These are phyloP conservation scores for Beauveria pseudobassiana DNA, from an alignment of 2,329 filamentous ascomycete genomes.

Conservation along the genomic window DNA sequence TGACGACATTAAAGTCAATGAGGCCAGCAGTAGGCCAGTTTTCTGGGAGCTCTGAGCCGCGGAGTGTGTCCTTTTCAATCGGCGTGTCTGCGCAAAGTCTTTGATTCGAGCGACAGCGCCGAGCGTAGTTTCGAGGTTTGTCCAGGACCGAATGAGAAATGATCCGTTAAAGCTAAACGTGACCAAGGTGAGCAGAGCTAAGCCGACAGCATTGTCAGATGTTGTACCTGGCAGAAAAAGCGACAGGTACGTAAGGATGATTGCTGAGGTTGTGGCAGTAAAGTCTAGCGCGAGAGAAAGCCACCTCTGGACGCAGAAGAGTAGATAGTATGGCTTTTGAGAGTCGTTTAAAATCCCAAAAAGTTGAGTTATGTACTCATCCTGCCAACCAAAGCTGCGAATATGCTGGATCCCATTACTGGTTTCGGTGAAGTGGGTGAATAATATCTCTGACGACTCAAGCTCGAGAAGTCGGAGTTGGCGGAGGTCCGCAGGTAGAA, in stretches of 20 bases:
- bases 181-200: background rate
- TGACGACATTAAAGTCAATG: background rate
- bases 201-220: background rate
- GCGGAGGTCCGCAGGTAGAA: too few species aligned
- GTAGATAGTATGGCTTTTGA: background rate
- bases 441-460: too few species aligned
- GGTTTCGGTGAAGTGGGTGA: too few species aligned
- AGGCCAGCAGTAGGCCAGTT: background rate
- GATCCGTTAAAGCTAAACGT: background rate
- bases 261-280: constrained; percentile 12
- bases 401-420: too few species aligned
- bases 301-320: constrained; percentile 1
- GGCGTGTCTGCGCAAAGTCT: background rate
- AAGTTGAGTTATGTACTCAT: too few species aligned
- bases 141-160: background rate
- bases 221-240: background rate
- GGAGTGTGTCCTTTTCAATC: background rate
- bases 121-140: background rate
- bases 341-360: background rate
- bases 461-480: too few species aligned
- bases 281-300: constrained; percentile 12
- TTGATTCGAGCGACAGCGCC: background rate
- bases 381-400: too few species aligned
- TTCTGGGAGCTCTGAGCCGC: background rate
- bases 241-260: background rate